Base-by-base conservation (phyloP, 1,284 basidiomycete genomes). In the Melanopsichium pennsylvanicum region DNA sequence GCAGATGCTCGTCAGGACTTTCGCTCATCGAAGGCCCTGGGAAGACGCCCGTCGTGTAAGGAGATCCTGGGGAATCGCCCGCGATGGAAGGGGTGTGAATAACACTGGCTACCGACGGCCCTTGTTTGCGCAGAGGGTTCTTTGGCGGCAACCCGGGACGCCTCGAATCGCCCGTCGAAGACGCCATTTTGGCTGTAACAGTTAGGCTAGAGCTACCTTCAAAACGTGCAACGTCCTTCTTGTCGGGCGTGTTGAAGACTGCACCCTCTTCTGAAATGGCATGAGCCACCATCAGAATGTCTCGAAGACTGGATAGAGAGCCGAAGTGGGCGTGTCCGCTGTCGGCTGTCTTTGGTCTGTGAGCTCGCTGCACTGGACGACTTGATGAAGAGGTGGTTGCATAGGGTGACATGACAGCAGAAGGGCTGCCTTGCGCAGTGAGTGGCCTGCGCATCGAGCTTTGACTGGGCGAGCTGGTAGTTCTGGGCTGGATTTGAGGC, bases 111-210 rank as follows among this genome's bases (percentile, higher is more conserved):
- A 16, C 44, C 4, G 63, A 50, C 6, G 66, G 66, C 22, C 56
- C 38, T n/a, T 64, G 61, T 15, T 54, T 64, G 11, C 67, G 67
- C 2, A 70, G 45, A 11, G 67, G 67, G 38, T 70, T 70, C 45
- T 70, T 70, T 4, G 67, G 67, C 11, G 67, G 67, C 13, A 70
- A 35, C 3, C 67, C 67, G 6, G 67, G 67, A 25, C 50, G 41
- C 39, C 23, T 49, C 4, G 34, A 23, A 6, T 54, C 58, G 36
- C 16, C 25, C 2, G 52, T 52, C 5, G 57, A 52, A 8, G 31
- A 29, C 11, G 23, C 29, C 5, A 27, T 11, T 5, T 27, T 41
- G 5, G 43, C 29, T 11, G 42, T n/a, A 19, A 46, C 8, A n/a
- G 41, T 35, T 2, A 21, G 18, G 15, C 34, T 43, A 0, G 25